Conservation (phyloP, 2,329 filamentous ascomycete genomes). For the Phaeosphaeriaceae sp. region DNA sequence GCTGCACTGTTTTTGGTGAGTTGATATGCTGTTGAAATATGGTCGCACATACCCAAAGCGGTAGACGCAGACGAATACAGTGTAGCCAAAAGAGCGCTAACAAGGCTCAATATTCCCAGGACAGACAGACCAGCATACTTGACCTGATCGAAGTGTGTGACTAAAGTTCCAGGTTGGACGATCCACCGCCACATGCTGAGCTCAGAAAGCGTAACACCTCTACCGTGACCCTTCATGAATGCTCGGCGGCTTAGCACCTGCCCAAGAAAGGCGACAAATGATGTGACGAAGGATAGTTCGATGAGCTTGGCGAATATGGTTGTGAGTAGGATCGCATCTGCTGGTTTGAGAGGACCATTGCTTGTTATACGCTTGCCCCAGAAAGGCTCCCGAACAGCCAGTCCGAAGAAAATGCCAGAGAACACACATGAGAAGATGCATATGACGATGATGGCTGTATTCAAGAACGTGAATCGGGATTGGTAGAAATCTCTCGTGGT, state of each 20-base stretch:
- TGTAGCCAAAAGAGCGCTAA: conserved; percentile 71
- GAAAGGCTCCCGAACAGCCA: conserved; percentile 68
- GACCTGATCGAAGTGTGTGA: conserved; percentile 73
- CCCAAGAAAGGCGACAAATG: conserved; percentile 77
- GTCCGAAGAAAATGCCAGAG: conserved; percentile 71
- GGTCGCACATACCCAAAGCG: conserved; percentile 58
- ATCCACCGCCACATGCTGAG: conserved; percentile 79
- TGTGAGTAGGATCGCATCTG: conserved; percentile 72
- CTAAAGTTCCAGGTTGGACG: conserved; percentile 70
- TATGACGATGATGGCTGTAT: conserved; percentile 49
- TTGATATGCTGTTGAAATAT: no score
- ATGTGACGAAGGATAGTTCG: conserved; percentile 79
- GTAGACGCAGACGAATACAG: conserved; percentile 81
- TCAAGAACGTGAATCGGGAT: conserved; percentile 57
- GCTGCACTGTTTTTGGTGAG: conserved; percentile 61
- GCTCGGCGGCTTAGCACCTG: conserved; percentile 77
- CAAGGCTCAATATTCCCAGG: conserved; percentile 70
- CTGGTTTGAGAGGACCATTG: conserved; percentile 62
- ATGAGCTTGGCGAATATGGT: conserved; percentile 77
- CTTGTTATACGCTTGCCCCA: conserved; percentile 68
- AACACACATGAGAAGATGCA: conserved; percentile 71
- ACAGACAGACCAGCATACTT: conserved; percentile 70
- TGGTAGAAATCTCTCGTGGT: conserved; percentile 50
- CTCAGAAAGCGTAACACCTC: conserved; percentile 76
- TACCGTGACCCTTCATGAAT: conserved; percentile 62